phyloP scores from a whole-genome alignment of 1,284 basidiomycete genomes.

The Austroboletus novae-zelandiae region DNA sequence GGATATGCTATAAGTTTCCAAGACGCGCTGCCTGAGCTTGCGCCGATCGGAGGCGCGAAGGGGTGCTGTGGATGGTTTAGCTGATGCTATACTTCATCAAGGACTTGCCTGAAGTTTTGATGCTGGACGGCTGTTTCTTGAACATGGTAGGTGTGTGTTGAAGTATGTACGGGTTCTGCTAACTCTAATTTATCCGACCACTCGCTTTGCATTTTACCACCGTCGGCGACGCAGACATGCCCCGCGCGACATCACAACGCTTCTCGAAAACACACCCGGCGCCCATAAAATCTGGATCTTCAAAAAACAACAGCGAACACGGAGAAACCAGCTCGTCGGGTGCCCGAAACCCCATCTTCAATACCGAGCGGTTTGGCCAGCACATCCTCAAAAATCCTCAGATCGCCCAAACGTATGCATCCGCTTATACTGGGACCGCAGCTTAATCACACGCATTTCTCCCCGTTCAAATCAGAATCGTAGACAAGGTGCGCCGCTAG shows the following conservation, averaged over 20 bases:
- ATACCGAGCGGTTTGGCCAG: slow-evolving; percentile 93
- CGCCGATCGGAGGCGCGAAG: slow-evolving; percentile 67
- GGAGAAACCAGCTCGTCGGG: slow-evolving; percentile 38
- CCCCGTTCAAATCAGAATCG: slow-evolving; percentile 52
- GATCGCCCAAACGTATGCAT: slow-evolving; percentile 80
- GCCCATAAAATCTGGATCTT: slow-evolving; percentile 53
- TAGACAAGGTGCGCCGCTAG: slow-evolving; percentile 56
- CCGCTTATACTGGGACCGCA: slow-evolving; percentile 3
- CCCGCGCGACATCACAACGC: slow-evolving; percentile 84
- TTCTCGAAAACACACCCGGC: slow-evolving; percentile 77
- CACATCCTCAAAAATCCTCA: slow-evolving; percentile 96
- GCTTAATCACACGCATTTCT: slow-evolving; percentile 11
- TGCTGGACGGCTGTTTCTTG: slow-evolving; percentile 65
- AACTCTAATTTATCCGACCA: too few species aligned
- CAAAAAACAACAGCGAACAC: slow-evolving; percentile 38
- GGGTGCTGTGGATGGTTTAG: slow-evolving; percentile 43
- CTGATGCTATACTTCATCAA: background rate
- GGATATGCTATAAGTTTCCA: slow-evolving; percentile 45
- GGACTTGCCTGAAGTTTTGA: slow-evolving; percentile 59
- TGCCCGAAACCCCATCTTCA: slow-evolving; percentile 83
- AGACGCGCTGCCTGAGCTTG: slow-evolving; percentile 61
- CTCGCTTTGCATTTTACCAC: background rate
- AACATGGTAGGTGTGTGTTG: slow-evolving; percentile 52
- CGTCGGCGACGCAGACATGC: slow-evolving; percentile 54
- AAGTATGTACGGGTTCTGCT: too few species aligned